Base-by-base conservation (phyloP, 129 eudicot species). In the Lactuca sativa region DNA sequence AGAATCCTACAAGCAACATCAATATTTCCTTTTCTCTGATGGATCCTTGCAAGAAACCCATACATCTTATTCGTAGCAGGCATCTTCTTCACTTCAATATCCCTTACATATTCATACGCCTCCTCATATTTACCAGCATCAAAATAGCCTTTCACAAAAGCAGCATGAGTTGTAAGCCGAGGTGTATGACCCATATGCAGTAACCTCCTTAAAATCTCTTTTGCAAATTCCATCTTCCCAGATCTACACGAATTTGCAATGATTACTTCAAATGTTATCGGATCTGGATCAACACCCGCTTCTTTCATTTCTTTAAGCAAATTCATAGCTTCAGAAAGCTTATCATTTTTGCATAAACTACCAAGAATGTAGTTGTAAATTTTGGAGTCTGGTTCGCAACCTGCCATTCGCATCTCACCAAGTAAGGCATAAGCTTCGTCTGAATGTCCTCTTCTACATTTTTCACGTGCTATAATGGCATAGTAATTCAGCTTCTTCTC, bases 351-450 rank as follows among this genome's bases (percentile, higher is more conserved):
- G 68, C 90, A 91, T 65, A 86, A 84, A 66, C 79, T 16, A 21
- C 96, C 82, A 30, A 88, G 80, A 62, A 88, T 10, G 59, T 73
- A 88, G 78, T 91, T 91, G 66, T 91, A 91, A 15, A 82, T 80
- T 56, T 70, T 84, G 43, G 80, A 30, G 47, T 75, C 71, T 0
- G 83, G 82, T 48, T 75, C 81, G 77, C 90, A 84, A 32, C 76
- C 81, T 15, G 59, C 62, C 55, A 9, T 75, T 41, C 66, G 41
- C 96, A 91, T 91, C 78, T 88, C 89, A 41, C 37, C 62, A 3
- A 91, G 71, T 56, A 88, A 47, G 25, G 40, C 81, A 36, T 56
- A 37, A 11, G 88, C 96, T 40, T 88, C 85, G 17, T 80, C 86
- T 9, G 77, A 10, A 47, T 36, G 69, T 60, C 82, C 68, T 74